A percentile compares a stretch with the other conserved stretches of the same genome.
phyloP scores from a whole-genome alignment of 345 rosid species.

The Hibiscus mutabilis region DNA sequence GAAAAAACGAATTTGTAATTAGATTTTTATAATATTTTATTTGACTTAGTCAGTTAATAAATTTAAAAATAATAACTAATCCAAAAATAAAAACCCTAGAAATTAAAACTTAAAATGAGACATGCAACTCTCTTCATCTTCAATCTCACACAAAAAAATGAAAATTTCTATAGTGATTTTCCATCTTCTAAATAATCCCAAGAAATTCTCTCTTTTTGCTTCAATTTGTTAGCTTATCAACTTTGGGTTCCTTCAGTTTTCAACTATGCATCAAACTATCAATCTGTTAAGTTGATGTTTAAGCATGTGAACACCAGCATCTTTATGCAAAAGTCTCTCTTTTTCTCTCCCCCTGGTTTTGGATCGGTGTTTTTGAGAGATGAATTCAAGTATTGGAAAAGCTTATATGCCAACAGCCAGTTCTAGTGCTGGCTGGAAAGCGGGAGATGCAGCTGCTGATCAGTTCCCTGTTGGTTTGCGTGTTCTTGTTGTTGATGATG shows the following conservation, averaged over 20 bases:
- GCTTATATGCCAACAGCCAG: conserved; percentile 63
- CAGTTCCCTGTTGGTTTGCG: neutral
- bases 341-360: neutral
- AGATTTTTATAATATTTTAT: too few relatives aligned
- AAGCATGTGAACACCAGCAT: conserved; percentile 20
- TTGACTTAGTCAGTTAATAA: too few relatives aligned
- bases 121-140: conserved; percentile 34
- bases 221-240: conserved; percentile 13
- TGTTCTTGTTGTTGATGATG: neutral
- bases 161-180: neutral
- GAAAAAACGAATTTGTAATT: too few relatives aligned
- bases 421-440: conserved; percentile 44
- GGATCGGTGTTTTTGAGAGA: conserved; percentile 27
- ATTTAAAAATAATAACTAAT: neutral
- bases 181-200: conserved; percentile 19
- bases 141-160: conserved; percentile 24
- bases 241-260: conserved; percentile 29
- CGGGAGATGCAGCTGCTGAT: conserved; percentile 25
- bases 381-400: conserved; percentile 63
- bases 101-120: conserved; percentile 40
- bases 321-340: conserved; percentile 12
- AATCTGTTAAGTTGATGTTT: conserved; percentile 16
- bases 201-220: conserved; percentile 15
- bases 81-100: conserved; percentile 21
- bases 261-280: conserved; percentile 11